Conservation (phyloP, 768 basidiomycete species). For the Suillus brevipes region DNA sequence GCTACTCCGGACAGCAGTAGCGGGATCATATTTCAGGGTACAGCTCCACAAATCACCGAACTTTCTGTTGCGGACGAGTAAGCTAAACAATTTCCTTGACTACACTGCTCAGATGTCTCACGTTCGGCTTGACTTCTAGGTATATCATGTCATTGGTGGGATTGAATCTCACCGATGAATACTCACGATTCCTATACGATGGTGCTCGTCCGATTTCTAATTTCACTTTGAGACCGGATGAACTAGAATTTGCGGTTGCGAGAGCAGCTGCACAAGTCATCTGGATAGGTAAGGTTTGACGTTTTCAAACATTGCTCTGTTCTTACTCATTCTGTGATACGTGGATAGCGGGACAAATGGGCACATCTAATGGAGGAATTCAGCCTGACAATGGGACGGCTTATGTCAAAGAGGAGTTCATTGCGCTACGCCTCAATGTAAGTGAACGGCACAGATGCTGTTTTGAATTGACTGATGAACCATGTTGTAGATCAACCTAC, state of each 20-base stretch:
- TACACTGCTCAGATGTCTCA: not conserved
- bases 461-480: not conserved
- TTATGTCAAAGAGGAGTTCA: not conserved
- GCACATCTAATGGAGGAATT: not conserved
- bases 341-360: not conserved
- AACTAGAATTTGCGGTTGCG: constrained; percentile 4
- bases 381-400: not conserved
- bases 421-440: not conserved
- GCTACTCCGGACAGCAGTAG: not conserved
- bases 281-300: not conserved
- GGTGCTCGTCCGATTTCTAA: not conserved
- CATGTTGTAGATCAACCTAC: constrained; percentile 2
- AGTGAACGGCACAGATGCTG: not conserved
- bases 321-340: not conserved
- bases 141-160: constrained; percentile 3
- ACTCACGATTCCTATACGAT: not conserved
- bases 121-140: not conserved
- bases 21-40: not conserved
- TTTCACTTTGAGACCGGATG: not conserved
- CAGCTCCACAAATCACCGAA: not conserved
- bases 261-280: not conserved
- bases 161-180: not conserved
- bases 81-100: not conserved
- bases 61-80: not conserved
- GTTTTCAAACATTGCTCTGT: not conserved